Conservation (phyloP, 225 moss, liverwort and hornwort genomes). For the Marchantia polymorpha region DNA sequence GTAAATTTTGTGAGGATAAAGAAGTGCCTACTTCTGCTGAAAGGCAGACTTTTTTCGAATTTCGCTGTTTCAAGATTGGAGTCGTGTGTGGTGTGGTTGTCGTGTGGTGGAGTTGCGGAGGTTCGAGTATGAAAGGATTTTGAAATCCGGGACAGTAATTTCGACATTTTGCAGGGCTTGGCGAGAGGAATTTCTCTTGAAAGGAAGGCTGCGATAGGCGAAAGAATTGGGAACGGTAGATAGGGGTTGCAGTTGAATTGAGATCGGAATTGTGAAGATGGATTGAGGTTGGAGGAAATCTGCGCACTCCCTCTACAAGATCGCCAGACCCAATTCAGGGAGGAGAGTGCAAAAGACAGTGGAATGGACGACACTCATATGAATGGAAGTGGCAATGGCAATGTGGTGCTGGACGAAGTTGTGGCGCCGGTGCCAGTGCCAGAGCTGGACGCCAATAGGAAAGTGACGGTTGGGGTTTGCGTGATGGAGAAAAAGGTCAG, state of each 20-base stretch:
- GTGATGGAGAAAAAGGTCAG: conserved; percentile 58
- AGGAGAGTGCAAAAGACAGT: background rate
- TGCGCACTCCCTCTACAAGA: background rate
- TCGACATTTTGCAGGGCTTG: background rate
- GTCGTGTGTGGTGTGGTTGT: background rate
- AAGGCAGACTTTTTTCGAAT: background rate
- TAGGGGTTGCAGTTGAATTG: background rate
- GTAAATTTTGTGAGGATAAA: background rate
- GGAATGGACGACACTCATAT: background rate
- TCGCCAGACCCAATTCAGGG: background rate
- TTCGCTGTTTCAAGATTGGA: background rate
- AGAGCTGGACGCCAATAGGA: conserved; percentile 6
- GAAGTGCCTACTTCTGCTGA: background rate
- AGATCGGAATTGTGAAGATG: background rate
- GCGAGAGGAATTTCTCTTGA: background rate
- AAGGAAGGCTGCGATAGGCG: background rate
- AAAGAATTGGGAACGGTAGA: background rate
- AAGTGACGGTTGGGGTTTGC: conserved; percentile 48
- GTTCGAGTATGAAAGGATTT: no score
- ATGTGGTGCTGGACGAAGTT: background rate
- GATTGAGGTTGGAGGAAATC: background rate
- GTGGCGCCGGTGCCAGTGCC: conserved; percentile 4
- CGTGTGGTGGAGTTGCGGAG: background rate
- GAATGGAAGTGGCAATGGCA: conserved; percentile 28
- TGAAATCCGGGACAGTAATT: background rate